phyloP scores from a whole-genome alignment of 179 eudicot genomes.

The Spergularia azorica region DNA sequence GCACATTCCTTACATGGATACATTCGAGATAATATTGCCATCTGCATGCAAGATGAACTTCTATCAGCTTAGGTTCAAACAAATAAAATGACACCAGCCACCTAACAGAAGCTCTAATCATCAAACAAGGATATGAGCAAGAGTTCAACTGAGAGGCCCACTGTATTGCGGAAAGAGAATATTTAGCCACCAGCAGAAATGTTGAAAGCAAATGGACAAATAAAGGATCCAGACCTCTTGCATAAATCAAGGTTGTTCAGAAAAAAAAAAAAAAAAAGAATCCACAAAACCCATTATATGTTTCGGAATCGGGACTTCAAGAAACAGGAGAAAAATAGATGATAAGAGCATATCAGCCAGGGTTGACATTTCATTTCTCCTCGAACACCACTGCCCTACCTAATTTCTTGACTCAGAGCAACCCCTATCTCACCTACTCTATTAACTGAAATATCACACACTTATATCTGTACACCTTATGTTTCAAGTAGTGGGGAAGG shows the following conservation, averaged over 20 bases:
- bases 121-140: not conserved
- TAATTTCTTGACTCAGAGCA: not conserved
- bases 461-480: not conserved
- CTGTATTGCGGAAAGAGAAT: not conserved
- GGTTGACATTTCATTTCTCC: too few relatives aligned
- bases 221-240: too few relatives aligned
- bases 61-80: not conserved
- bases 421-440: not conserved
- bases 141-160: not conserved
- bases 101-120: not conserved
- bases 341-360: too few relatives aligned
- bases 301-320: too few relatives aligned
- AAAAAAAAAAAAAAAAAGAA: too few relatives aligned
- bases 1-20: constrained; percentile 76
- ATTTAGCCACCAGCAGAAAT: not conserved
- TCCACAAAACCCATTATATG: too few relatives aligned
- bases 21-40: constrained; percentile 65
- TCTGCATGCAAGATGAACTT: constrained; percentile 36
- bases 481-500: too few relatives aligned
- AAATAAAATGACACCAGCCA: not conserved
- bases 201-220: too few relatives aligned
- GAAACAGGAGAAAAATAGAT: too few relatives aligned
- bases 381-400: not conserved
- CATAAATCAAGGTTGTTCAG: too few relatives aligned
- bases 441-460: not conserved